Evolutionary conservation across 495 filamentous ascomycete genomes (phyloP).

Genomic region (Parachaetomium inaequale): DNA sequence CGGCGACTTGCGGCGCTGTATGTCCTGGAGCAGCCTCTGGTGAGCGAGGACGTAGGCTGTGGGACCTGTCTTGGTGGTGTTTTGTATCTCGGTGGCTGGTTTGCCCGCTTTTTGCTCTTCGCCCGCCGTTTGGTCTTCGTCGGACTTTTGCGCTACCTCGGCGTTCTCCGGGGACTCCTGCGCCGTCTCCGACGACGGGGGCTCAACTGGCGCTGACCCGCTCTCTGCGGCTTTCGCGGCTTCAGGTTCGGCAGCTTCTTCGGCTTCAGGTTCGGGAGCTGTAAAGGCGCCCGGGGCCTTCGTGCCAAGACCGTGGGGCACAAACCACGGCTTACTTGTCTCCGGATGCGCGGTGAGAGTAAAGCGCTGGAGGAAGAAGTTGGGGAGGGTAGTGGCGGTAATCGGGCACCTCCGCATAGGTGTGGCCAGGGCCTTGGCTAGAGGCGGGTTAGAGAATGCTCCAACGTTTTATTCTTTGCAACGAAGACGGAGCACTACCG

Average conservation of each 20-base stretch:
- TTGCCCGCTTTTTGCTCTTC: neutral
- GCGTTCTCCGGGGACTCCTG: neutral
- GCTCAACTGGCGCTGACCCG: neutral
- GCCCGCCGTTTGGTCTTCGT: too few species aligned
- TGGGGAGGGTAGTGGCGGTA: constrained; percentile 57
- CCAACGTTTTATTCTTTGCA: neutral
- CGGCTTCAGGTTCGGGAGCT: neutral
- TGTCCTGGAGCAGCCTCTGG: constrained; percentile 16
- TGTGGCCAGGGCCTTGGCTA: constrained; percentile 61
- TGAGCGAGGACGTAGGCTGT: constrained; percentile 11
- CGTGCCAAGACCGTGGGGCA: constrained; percentile 50
- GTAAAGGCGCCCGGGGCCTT: constrained; percentile 24
- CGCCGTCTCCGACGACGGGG: neutral
- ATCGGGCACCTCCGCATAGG: constrained; percentile 58
- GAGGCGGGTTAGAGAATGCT: constrained; percentile 19
- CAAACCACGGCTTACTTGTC: constrained; percentile 52
- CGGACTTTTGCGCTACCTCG: neutral
- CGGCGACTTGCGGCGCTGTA: neutral
- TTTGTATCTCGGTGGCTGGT: neutral
- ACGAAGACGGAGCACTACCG: constrained; percentile 40
- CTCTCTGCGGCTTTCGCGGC: neutral
- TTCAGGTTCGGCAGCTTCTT: neutral
- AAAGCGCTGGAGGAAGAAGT: constrained; percentile 61
- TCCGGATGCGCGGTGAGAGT: constrained; percentile 55
- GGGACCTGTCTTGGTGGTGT: constrained; percentile 4